Evolutionary conservation across 2,329 filamentous ascomycete genomes (phyloP), one percentile per base, ranked within the genome.

Genomic region (Fusarium nisikadoi): DNA sequence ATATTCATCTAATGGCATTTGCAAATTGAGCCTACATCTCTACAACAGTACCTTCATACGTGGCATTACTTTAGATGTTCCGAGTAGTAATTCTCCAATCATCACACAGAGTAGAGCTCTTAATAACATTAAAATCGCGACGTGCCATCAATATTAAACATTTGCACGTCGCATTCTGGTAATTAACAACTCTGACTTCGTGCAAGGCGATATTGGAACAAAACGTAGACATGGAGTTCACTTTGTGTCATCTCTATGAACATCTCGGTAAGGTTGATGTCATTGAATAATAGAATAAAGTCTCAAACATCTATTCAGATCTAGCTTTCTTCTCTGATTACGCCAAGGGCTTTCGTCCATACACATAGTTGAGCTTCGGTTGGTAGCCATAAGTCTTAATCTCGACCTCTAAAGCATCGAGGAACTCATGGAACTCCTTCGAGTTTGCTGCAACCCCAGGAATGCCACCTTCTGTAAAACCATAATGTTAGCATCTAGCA

Each of bases 1-100:
- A 12, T 29, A 20, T 0, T 11, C 11, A 29, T 7, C 0, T 1
- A 46, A 29, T 6, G 6, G 4, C 12, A 4, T 6, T 3, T 3
- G 12, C 3, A 46, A 29, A 11, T 16, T 14, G 9, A 13, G 16
- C 6, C 9, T 20, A 5, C 8, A 16, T 16, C 1, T 8, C 19
- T 4, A 14, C 2, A 7, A 17, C 7, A 16, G 19, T 1, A n/a
- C 2, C 13, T 29, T 29, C 3, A 46, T 16, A 6, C n/a, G 2
- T 29, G 6, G 3, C 9, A 46, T 16, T 11, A 10, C 4, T n/a
- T 20, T 46, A 11, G 8, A 46, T 11, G 19, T 19, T 27, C 12
- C 12, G 19, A 27, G 4, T 6, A 45, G 11, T 11, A 45, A 17
- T 2, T 1, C 14, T 20, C 7, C 0, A 14, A 19, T 3, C 12